Evolutionary conservation across 2,329 filamentous ascomycete species (phyloP).

Genomic region (Trematosphaeria pertusa): DNA sequence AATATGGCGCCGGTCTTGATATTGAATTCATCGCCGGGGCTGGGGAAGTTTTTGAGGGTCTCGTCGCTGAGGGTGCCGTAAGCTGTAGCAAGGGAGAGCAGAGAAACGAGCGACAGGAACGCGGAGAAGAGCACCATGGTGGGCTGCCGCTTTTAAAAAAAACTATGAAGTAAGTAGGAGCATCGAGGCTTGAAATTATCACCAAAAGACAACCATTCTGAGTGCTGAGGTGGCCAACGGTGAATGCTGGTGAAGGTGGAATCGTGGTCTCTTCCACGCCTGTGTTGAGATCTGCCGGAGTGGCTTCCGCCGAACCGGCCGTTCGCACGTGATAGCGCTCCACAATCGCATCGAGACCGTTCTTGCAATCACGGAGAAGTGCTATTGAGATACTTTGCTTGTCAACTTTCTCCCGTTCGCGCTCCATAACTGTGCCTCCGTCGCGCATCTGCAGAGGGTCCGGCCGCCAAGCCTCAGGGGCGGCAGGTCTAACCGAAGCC

Average conservation of each 20-base stretch:
- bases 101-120: conserved; percentile 30
- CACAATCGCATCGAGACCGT: neutral
- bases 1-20: conserved; percentile 79
- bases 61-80: conserved; percentile 75
- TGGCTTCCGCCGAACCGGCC: conserved; percentile 12
- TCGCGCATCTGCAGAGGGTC: neutral
- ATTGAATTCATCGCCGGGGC: conserved; percentile 77
- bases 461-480: conserved; percentile 24
- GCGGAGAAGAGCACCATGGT: conserved; percentile 28
- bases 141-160: conserved; percentile 1
- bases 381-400: too few relatives aligned
- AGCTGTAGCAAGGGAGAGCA: conserved; percentile 47
- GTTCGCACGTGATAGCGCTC: conserved; percentile 23
- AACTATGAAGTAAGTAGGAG: neutral
- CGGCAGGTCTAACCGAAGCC: conserved; percentile 31
- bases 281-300: conserved; percentile 3
- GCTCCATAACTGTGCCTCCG: conserved; percentile 1
- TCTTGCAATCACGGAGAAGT: too few relatives aligned
- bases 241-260: conserved; percentile 10
- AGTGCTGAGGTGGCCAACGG: neutral
- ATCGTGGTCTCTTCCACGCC: conserved; percentile 35
- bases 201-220: conserved; percentile 18
- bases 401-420: too few relatives aligned
- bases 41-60: conserved; percentile 73
- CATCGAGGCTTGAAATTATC: too few relatives aligned